phyloP scores from a whole-genome alignment of 306 rosid genomes.

The Sesbania bispinosa region DNA sequence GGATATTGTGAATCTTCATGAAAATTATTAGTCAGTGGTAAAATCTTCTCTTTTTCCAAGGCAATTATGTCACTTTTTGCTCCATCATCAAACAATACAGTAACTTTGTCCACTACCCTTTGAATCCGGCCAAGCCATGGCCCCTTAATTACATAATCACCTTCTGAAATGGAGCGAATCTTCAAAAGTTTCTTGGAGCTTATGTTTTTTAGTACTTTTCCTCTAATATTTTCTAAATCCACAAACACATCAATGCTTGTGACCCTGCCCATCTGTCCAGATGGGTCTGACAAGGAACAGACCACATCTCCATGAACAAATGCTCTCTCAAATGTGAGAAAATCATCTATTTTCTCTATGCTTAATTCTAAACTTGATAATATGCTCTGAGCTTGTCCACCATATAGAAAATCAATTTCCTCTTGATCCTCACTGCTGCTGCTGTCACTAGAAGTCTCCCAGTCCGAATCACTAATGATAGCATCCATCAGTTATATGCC shows the following conservation, averaged over 20 bases:
- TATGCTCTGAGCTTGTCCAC: conserved; percentile 81
- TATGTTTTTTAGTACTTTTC: conserved; percentile 56
- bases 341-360: conserved; percentile 87
- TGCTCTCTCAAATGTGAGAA: conserved; percentile 82
- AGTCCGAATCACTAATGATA: conserved; percentile 64
- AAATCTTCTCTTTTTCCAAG: conserved; percentile 57
- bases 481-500: conserved; percentile 64
- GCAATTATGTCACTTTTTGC: conserved; percentile 53
- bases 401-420: conserved; percentile 56
- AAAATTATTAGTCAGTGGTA: conserved; percentile 55
- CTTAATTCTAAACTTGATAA: conserved; percentile 81
- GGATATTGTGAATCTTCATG: conserved; percentile 79
- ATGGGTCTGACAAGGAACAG: conserved; percentile 55
- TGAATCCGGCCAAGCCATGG: conserved; percentile 86
- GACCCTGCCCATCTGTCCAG: conserved; percentile 89
- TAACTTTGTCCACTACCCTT: conserved; percentile 64
- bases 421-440: conserved; percentile 80
- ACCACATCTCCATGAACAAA: conserved; percentile 86
- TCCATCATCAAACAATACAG: conserved; percentile 80
- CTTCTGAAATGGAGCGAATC: conserved; percentile 69
- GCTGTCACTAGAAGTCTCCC: conserved; percentile 86
- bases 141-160: conserved; percentile 72
- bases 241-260: conserved; percentile 56
- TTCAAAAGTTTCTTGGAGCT: conserved; percentile 53
- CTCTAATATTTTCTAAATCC: conserved; percentile 69